Conservation (phyloP, 2,329 filamentous ascomycete genomes). For the Arthrobotrys pseudoclavata region DNA sequence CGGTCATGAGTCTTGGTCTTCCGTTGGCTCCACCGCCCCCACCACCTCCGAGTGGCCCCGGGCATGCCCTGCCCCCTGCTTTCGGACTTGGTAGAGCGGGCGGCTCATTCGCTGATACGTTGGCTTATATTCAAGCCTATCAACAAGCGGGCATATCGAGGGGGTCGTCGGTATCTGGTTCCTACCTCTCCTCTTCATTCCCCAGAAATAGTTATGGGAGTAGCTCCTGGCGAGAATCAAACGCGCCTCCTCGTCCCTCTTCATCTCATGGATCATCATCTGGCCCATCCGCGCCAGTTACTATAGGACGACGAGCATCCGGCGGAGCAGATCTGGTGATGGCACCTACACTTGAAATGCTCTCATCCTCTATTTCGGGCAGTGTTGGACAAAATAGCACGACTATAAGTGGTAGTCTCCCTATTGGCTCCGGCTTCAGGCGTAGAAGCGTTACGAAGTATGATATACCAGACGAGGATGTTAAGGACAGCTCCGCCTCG, state of each 20-base stretch:
- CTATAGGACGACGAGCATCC: constrained; percentile 46
- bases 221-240: constrained; percentile 46
- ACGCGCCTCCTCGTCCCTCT: constrained; percentile 48
- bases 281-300: constrained; percentile 30
- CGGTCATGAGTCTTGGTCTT: constrained; percentile 56
- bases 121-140: constrained; percentile 58
- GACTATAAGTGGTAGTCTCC: constrained; percentile 42
- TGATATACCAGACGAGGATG: constrained; percentile 59
- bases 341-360: constrained; percentile 54
- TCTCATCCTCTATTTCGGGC: constrained; percentile 46
- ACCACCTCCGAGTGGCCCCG: constrained; percentile 45
- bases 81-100: constrained; percentile 51
- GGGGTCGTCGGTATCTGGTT: constrained; percentile 54
- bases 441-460: constrained; percentile 59
- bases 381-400: constrained; percentile 26
- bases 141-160: constrained; percentile 56
- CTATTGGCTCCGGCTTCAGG: constrained; percentile 50
- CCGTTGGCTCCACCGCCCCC: constrained; percentile 56
- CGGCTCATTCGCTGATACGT: constrained; percentile 50
- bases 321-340: constrained; percentile 47
- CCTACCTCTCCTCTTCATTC: constrained; percentile 57
- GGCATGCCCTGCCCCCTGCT: constrained; percentile 31
- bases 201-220: constrained; percentile 55
- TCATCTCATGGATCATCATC: constrained; percentile 46
- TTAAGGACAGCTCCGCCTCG: constrained; percentile 60